A percentile compares a stretch with the other conserved stretches of the same genome.
These are phyloP conservation scores for Oidium heveae DNA, from an alignment of 2,329 filamentous ascomycete species.

Conservation along the genomic window DNA sequence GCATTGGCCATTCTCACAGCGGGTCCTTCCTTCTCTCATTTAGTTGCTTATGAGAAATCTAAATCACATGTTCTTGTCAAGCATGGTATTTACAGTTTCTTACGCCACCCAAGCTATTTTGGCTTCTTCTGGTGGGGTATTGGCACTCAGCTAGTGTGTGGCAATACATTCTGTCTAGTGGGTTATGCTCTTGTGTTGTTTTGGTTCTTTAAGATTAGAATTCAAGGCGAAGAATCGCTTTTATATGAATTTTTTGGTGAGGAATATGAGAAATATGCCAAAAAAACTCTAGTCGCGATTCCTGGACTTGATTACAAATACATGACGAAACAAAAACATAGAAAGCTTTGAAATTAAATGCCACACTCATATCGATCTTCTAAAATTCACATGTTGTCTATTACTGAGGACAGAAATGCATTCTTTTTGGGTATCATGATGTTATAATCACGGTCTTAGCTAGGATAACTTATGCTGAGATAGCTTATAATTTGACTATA, in stretches of 20 bases:
- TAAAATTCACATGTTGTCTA: too few relatives aligned
- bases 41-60: slow-evolving; percentile 46
- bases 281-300: slow-evolving; percentile 50
- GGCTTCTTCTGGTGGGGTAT: slow-evolving; percentile 97
- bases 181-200: slow-evolving; percentile 55
- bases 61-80: slow-evolving; percentile 59
- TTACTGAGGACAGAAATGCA: too few relatives aligned
- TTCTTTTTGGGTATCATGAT: too few relatives aligned
- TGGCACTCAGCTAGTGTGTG: slow-evolving; percentile 77
- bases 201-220: slow-evolving; percentile 57
- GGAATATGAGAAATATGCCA: slow-evolving; percentile 53
- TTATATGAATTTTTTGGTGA: slow-evolving; percentile 62
- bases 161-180: slow-evolving; percentile 55
- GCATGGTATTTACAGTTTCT: slow-evolving; percentile 45
- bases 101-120: slow-evolving; percentile 85
- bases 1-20: slow-evolving; percentile 75
- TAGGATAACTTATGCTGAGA: too few relatives aligned
- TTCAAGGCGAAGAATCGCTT: slow-evolving; percentile 54
- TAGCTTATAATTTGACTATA: too few relatives aligned
- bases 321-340: too few relatives aligned
- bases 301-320: slow-evolving; percentile 19
- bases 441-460: too few relatives aligned
- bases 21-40: slow-evolving; percentile 77
- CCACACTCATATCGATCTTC: too few relatives aligned
- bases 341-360: too few relatives aligned